phyloP scores from a whole-genome alignment of 1,284 basidiomycete genomes.

The Cryptococcus floricola region DNA sequence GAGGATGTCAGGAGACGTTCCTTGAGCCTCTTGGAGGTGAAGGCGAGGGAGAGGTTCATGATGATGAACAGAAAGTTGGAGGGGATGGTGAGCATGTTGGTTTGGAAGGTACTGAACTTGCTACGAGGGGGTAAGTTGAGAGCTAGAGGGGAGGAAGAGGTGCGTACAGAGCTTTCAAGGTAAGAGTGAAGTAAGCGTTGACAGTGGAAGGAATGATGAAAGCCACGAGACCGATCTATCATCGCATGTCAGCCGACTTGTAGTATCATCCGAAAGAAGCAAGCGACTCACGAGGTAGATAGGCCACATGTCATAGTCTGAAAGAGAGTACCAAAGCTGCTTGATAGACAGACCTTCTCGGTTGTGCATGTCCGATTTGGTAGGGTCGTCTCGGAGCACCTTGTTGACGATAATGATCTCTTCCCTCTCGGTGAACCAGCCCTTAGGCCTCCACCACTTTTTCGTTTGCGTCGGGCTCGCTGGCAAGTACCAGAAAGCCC shows the following conservation, averaged over 20 bases:
- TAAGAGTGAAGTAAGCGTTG: conserved; percentile 57
- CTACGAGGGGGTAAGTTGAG: conserved; percentile 61
- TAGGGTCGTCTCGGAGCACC: conserved; percentile 26
- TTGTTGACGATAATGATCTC: conserved; percentile 54
- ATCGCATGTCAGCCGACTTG: not conserved
- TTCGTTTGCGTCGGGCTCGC: conserved; percentile 45
- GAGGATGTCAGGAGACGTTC: conserved; percentile 21
- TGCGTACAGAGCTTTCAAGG: conserved; percentile 50
- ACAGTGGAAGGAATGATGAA: conserved; percentile 33
- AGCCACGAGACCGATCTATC: conserved; percentile 44
- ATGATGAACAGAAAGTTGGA: conserved; percentile 46
- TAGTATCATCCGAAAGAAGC: conserved; percentile 1
- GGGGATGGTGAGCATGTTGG: conserved; percentile 59
- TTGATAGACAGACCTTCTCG: conserved; percentile 60
- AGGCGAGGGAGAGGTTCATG: conserved; percentile 34
- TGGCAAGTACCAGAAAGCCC: conserved; percentile 40
- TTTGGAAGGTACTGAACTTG: conserved; percentile 60
- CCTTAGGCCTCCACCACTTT: conserved; percentile 29
- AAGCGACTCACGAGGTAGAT: conserved; percentile 17
- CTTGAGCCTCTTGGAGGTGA: conserved; percentile 14
- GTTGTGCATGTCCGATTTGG: conserved; percentile 59
- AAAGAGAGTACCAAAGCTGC: conserved; percentile 57
- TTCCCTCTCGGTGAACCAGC: conserved; percentile 49
- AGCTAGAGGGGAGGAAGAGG: conserved; percentile 35
- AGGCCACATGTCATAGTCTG: conserved; percentile 56